These are phyloP conservation scores for Xylaria acuta DNA, from an alignment of 495 filamentous ascomycete species.

Conservation along the genomic window DNA sequence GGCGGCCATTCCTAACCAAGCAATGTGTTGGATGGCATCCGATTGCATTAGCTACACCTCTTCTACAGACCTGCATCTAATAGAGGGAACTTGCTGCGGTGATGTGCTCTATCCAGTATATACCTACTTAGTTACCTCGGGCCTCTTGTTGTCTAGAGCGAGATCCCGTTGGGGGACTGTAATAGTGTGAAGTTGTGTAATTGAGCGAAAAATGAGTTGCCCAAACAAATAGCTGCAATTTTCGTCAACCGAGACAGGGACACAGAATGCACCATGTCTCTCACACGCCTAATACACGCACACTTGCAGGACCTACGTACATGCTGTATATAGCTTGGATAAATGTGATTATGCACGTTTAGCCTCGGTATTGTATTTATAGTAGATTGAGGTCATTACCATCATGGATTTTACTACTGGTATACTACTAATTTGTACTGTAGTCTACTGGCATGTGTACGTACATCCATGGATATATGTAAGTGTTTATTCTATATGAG, in stretches of 20 bases:
- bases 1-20: background rate
- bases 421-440: too few species aligned
- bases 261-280: constrained; percentile 2
- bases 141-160: background rate
- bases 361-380: background rate
- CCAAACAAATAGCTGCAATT: background rate
- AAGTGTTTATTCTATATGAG: background rate
- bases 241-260: constrained; percentile 1
- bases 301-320: background rate
- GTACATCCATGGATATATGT: constrained; percentile 10
- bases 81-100: background rate
- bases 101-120: background rate
- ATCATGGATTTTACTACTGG: too few species aligned
- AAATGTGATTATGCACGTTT: constrained; percentile 1
- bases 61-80: background rate
- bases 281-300: background rate
- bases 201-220: background rate
- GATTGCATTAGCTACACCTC: background rate
- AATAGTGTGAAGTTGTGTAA: background rate
- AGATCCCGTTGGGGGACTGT: background rate
- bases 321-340: too few species aligned
- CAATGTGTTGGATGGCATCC: background rate
- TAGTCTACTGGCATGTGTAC: background rate
- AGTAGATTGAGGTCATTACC: background rate
- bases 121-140: background rate